These are phyloP conservation scores for Phytophthora multivora DNA, from an alignment of 352 stramenopile species.

Conservation along the genomic window DNA sequence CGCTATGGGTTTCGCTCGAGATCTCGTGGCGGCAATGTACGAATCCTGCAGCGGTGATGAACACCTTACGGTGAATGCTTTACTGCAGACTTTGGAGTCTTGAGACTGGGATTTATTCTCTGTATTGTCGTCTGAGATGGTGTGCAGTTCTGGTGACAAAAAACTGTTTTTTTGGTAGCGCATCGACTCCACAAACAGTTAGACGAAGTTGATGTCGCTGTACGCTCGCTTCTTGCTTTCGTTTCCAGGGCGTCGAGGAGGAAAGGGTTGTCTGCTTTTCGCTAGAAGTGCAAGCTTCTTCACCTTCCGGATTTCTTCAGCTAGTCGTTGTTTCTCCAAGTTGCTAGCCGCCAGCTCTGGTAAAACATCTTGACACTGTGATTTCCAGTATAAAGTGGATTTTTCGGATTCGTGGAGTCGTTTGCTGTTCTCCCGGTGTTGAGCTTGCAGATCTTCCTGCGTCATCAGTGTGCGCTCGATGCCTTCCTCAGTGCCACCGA, in stretches of 20 bases:
- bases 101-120: not conserved
- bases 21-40: constrained; percentile 59
- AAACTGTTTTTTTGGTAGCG: too few species aligned
- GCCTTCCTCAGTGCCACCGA: constrained; percentile 19
- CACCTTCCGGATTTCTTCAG: constrained; percentile 24
- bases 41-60: constrained; percentile 68
- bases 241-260: not conserved
- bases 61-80: constrained; percentile 51
- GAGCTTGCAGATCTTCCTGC: constrained; percentile 30
- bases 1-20: constrained; percentile 59
- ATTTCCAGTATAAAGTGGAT: constrained; percentile 19
- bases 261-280: constrained; percentile 25
- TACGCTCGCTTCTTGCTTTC: constrained; percentile 25
- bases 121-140: too few species aligned
- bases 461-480: constrained; percentile 35
- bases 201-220: constrained; percentile 13
- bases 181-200: not conserved
- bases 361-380: constrained; percentile 19
- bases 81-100: constrained; percentile 58
- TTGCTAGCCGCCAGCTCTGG: constrained; percentile 12
- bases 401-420: constrained; percentile 25
- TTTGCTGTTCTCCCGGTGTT: constrained; percentile 1
- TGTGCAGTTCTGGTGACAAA: too few species aligned
- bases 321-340: constrained; percentile 21
- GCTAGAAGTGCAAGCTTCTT: constrained; percentile 33